Evolutionary conservation across 73 alveolate species (phyloP), one percentile per base, ranked within the genome.

Genomic region (Halteria grandinella): DNA sequence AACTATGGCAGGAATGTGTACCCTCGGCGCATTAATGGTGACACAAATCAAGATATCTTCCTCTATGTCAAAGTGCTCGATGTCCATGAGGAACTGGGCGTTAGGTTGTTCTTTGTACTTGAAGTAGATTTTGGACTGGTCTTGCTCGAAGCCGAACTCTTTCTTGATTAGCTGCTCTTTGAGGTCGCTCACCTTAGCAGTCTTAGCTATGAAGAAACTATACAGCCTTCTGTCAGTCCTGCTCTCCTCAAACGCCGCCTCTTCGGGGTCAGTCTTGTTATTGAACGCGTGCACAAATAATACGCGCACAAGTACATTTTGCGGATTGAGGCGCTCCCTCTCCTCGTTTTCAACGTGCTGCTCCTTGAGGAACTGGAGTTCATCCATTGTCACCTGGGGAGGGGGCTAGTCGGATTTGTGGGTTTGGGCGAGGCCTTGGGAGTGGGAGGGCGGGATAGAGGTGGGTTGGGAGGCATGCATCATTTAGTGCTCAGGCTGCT

Each of bases 71-170:
- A 62, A 84, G 8, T 36, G 47, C 6, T 49, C 82, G 11, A 84
- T 69, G 11, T 50, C 64, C n/a, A n/a, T n/a, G n/a, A n/a, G n/a
- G n/a, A n/a, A n/a, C n/a, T n/a, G n/a, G n/a, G n/a, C n/a, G n/a
- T n/a, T n/a, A n/a, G n/a, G n/a, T n/a, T n/a, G n/a, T n/a, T n/a
- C n/a, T n/a, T n/a, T n/a, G n/a, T n/a, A n/a, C n/a, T n/a, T n/a
- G n/a, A n/a, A n/a, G n/a, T n/a, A n/a, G n/a, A n/a, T n/a, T n/a
- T n/a, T n/a, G n/a, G n/a, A n/a, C n/a, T n/a, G n/a, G n/a, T n/a
- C n/a, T n/a, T n/a, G n/a, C n/a, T n/a, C n/a, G n/a, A n/a, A n/a
- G 25, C 92, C 92, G 39, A 83, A 83, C 15, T 83, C 92, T 60
- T 78, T 73, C 44, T 53, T 58, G 17, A 83, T 74, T n/a, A n/a